Evolutionary conservation across 768 basidiomycete genomes (phyloP).

Genomic region (Mycena indigotica): DNA sequence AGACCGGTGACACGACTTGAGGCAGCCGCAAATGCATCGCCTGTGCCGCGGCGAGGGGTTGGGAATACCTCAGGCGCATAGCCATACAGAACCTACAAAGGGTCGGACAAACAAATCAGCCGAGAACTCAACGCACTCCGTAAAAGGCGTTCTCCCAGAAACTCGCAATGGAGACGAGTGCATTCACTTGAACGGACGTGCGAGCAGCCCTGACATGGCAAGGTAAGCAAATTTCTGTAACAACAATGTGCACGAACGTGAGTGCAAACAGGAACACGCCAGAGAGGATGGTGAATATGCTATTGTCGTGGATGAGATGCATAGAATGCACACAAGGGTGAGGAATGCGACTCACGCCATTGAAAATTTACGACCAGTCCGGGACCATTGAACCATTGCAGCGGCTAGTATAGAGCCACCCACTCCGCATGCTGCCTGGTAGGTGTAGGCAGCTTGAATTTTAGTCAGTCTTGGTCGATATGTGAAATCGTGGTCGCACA

Average conservation of each 20-base stretch:
- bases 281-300: slow-evolving; percentile 53
- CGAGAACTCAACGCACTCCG: slow-evolving; percentile 6
- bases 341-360: slow-evolving; percentile 35
- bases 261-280: slow-evolving; percentile 59
- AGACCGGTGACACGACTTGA: slow-evolving; percentile 62
- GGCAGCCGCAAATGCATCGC: slow-evolving; percentile 53
- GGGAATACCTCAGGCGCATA: slow-evolving; percentile 58
- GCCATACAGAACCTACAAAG: slow-evolving; percentile 40
- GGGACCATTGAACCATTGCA: slow-evolving; percentile 28
- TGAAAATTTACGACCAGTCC: slow-evolving; percentile 20
- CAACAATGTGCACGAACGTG: slow-evolving; percentile 49
- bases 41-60: slow-evolving; percentile 55
- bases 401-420: slow-evolving; percentile 60
- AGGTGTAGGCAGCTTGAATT: slow-evolving; percentile 31
- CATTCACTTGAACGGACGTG: slow-evolving; percentile 37
- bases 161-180: slow-evolving; percentile 19
- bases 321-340: slow-evolving; percentile 48
- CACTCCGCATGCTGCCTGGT: slow-evolving; percentile 47
- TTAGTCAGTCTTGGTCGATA: neutral
- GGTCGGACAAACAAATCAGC: neutral
- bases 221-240: slow-evolving; percentile 39
- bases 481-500: slow-evolving; percentile 41
- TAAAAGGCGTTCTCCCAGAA: slow-evolving; percentile 26
- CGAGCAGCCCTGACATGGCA: slow-evolving; percentile 59
- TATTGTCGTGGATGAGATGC: too few relatives aligned